These are phyloP conservation scores for Cyclotella choctawhatcheeana DNA, from an alignment of 108 stramenopile species.

Conservation along the genomic window DNA sequence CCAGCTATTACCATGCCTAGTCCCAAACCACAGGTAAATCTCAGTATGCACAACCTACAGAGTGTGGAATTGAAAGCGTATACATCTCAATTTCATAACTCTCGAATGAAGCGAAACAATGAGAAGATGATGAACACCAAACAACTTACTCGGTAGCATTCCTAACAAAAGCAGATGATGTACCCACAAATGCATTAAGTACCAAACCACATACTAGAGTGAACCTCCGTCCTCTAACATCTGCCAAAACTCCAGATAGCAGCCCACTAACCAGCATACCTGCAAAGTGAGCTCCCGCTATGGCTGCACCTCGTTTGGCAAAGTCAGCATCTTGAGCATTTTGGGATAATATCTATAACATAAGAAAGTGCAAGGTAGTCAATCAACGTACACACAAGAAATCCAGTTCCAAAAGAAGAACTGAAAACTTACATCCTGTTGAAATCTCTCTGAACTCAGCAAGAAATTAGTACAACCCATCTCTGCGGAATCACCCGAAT, in stretches of 20 bases:
- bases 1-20: constrained; percentile 41
- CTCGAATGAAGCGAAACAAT: too few species aligned
- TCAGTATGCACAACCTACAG: constrained; percentile 13
- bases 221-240: constrained; percentile 33
- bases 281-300: constrained; percentile 42
- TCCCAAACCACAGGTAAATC: constrained; percentile 42
- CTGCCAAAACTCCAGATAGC: constrained; percentile 36
- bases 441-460: constrained; percentile 23
- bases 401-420: neutral
- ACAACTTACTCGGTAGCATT: constrained; percentile 28
- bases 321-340: constrained; percentile 22
- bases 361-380: neutral
- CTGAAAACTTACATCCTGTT: constrained; percentile 21
- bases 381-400: neutral
- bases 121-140: neutral
- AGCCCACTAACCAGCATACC: constrained; percentile 50
- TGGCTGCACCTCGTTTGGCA: constrained; percentile 32
- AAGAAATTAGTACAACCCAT: constrained; percentile 35
- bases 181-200: constrained; percentile 32
- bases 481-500: constrained; percentile 43
- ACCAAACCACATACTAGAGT: constrained; percentile 32
- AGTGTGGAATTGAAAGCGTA: too few species aligned
- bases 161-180: constrained; percentile 25
- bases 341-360: neutral
- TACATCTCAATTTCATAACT: too few species aligned